Conservation (phyloP, 495 filamentous ascomycete species). For the Penicillium verhagenii region DNA sequence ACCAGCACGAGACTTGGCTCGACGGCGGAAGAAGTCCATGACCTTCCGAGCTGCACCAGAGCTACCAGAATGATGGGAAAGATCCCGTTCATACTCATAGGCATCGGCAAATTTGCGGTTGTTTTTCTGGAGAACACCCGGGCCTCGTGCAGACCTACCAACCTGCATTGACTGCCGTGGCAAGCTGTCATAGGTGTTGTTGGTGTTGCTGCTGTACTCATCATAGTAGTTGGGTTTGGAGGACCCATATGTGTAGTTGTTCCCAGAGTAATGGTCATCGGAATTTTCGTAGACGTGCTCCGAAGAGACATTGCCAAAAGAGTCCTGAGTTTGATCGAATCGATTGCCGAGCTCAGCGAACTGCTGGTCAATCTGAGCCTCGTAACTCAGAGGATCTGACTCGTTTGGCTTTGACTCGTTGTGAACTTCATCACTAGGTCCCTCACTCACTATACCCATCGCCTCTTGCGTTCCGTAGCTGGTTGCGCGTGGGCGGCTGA, state of each 20-base stretch:
- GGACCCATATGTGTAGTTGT: slow-evolving; percentile 38
- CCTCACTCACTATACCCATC: slow-evolving; percentile 31
- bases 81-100: slow-evolving; percentile 73
- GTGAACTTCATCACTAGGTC: slow-evolving; percentile 31
- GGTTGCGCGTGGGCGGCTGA: slow-evolving; percentile 30
- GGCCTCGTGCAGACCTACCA: slow-evolving; percentile 44
- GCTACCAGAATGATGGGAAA: slow-evolving; percentile 71
- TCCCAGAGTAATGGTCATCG: slow-evolving; percentile 38
- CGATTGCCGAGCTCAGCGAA: slow-evolving; percentile 42
- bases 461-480: slow-evolving; percentile 40
- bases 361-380: slow-evolving; percentile 46
- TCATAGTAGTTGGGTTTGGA: slow-evolving; percentile 49
- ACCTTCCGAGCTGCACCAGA: slow-evolving; percentile 84
- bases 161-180: slow-evolving; percentile 45
- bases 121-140: slow-evolving; percentile 73
- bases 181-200: slow-evolving; percentile 30
- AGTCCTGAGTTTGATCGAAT: slow-evolving; percentile 30
- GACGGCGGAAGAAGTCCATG: slow-evolving; percentile 95
- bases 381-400: slow-evolving; percentile 38
- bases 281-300: slow-evolving; percentile 37
- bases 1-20: slow-evolving; percentile 71
- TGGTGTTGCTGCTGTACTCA: slow-evolving; percentile 33
- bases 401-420: slow-evolving; percentile 9
- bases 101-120: slow-evolving; percentile 83
- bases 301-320: slow-evolving; percentile 31